phyloP scores from a whole-genome alignment of 805 yeast species.

The Lipomyces yamanashiensis region DNA sequence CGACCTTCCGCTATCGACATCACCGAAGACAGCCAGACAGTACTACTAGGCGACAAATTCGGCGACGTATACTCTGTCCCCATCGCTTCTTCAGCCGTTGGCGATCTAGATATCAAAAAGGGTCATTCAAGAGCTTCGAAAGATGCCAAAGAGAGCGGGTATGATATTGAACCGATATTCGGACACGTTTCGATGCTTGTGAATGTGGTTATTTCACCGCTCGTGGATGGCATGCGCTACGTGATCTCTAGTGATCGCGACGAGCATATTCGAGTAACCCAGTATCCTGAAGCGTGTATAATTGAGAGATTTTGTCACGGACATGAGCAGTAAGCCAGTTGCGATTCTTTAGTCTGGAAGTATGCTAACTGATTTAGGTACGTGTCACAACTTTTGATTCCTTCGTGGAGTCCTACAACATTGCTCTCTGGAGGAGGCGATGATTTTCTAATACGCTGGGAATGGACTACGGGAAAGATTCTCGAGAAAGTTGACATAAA shows the following conservation, averaged over 20 bases:
- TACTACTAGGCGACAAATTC: constrained; percentile 88
- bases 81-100: constrained; percentile 41
- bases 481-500: constrained; percentile 52
- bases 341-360: background rate
- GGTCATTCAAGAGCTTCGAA: constrained; percentile 5
- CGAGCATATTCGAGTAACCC: constrained; percentile 87
- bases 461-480: constrained; percentile 65
- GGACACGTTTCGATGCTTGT: constrained; percentile 98
- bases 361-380: constrained; percentile 14
- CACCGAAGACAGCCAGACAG: constrained; percentile 53
- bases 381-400: constrained; percentile 66
- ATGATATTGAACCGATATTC: constrained; percentile 63
- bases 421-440: constrained; percentile 94
- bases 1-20: constrained; percentile 85
- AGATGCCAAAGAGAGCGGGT: constrained; percentile 31
- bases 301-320: constrained; percentile 86
- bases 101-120: constrained; percentile 38
- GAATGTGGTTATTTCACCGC: constrained; percentile 58
- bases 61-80: constrained; percentile 85
- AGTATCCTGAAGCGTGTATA: constrained; percentile 76
- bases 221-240: constrained; percentile 54
- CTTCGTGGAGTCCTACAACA: constrained; percentile 54
- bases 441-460: constrained; percentile 71
- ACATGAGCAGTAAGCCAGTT: constrained; percentile 65
- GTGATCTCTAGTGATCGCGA: constrained; percentile 89